These are phyloP conservation scores for Sclerotinia glacialis DNA, from an alignment of 2,329 filamentous ascomycete genomes.

Conservation along the genomic window DNA sequence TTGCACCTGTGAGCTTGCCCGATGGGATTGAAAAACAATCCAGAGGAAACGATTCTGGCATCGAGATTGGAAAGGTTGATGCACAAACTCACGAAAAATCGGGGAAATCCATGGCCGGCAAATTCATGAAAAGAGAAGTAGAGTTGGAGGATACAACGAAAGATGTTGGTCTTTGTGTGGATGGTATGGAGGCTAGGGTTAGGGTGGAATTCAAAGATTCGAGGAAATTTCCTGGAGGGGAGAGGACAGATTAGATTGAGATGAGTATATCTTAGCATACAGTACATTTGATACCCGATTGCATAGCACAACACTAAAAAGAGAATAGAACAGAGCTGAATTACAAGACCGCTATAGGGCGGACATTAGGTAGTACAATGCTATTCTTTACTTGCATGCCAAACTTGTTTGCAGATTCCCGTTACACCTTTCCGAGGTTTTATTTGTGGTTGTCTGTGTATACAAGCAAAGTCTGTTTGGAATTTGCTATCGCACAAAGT, in stretches of 20 bases:
- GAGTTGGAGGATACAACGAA: conserved; percentile 77
- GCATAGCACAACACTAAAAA: neutral
- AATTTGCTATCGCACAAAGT: neutral
- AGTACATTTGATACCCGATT: conserved; percentile 10
- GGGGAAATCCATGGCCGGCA: conserved; percentile 40
- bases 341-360: too few relatives aligned
- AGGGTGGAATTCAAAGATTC: conserved; percentile 56
- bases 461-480: neutral
- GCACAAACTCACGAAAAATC: neutral
- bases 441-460: neutral
- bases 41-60: neutral
- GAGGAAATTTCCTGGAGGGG: neutral
- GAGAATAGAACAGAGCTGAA: neutral
- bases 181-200: conserved; percentile 67
- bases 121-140: conserved; percentile 75
- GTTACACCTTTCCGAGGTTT: neutral
- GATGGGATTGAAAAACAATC: conserved; percentile 32
- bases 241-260: conserved; percentile 6
- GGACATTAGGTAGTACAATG: too few relatives aligned
- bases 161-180: conserved; percentile 79
- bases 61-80: neutral
- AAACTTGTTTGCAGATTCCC: neutral
- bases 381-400: neutral
- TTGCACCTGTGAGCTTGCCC: conserved; percentile 17
- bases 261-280: conserved; percentile 11